Evolutionary conservation across 345 rosid species (phyloP).

Genomic region (Erysimum cheiranthoides): DNA sequence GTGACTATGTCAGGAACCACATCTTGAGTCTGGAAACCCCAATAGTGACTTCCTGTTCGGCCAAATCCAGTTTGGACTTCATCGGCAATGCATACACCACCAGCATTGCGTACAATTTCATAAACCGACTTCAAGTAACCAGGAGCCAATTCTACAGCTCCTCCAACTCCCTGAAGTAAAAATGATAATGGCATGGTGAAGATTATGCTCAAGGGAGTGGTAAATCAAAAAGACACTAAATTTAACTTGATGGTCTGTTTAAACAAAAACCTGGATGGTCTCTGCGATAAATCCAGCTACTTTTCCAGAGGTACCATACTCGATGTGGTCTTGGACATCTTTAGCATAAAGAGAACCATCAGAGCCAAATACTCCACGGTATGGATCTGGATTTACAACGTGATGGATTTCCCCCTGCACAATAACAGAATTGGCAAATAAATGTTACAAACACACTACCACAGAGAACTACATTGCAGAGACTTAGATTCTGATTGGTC

Average conservation of each 20-base stretch:
- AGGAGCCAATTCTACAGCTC: slow-evolving; percentile 94
- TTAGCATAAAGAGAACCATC: slow-evolving; percentile 77
- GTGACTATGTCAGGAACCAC: slow-evolving; percentile 96
- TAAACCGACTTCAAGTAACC: slow-evolving; percentile 84
- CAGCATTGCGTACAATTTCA: slow-evolving; percentile 81
- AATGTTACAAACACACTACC: background rate
- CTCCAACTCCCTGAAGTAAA: slow-evolving; percentile 81
- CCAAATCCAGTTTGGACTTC: slow-evolving; percentile 98
- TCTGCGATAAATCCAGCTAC: slow-evolving; percentile 95
- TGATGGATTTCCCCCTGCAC: slow-evolving; percentile 93
- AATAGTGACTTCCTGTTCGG: slow-evolving; percentile 89
- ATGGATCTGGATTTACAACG: slow-evolving; percentile 91
- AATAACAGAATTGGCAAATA: slow-evolving; percentile 10
- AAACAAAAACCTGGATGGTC: slow-evolving; percentile 79
- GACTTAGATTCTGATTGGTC: slow-evolving; percentile 1
- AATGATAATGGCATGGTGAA: slow-evolving; percentile 23
- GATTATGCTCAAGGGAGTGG: background rate
- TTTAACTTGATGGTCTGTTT: background rate
- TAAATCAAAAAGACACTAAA: background rate
- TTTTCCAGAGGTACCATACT: slow-evolving; percentile 85
- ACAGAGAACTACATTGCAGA: slow-evolving; percentile 13
- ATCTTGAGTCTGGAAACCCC: slow-evolving; percentile 95
- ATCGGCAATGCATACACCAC: slow-evolving; percentile 93
- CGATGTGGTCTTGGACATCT: slow-evolving; percentile 92
- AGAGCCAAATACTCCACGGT: slow-evolving; percentile 83